Evolutionary conservation across 768 basidiomycete species (phyloP).

Genomic region (Phaeolepiota aurea): DNA sequence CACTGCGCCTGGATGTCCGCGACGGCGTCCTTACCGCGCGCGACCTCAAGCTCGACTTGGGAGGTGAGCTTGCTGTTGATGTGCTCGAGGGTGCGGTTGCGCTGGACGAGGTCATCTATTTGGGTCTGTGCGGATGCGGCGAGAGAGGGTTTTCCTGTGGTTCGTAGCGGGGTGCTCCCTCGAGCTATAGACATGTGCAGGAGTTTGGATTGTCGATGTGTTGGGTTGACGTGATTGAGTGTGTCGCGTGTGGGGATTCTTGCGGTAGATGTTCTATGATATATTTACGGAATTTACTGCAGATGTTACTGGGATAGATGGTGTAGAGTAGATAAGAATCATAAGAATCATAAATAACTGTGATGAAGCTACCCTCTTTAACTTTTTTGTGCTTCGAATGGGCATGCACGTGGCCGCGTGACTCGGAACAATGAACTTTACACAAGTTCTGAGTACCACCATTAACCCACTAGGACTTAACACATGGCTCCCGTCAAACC

Average conservation of each 20-base stretch:
- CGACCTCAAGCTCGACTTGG: constrained; percentile 34
- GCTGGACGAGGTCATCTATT: constrained; percentile 67
- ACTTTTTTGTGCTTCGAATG: too few species aligned
- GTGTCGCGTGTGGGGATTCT: too few species aligned
- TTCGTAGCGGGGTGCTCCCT: constrained; percentile 12
- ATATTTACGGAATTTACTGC: too few species aligned
- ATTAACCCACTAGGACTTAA: too few species aligned
- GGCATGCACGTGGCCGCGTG: constrained; percentile 3
- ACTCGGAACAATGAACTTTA: not conserved
- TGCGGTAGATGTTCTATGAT: too few species aligned
- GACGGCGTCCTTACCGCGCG: constrained; percentile 31
- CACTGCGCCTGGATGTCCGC: constrained; percentile 32
- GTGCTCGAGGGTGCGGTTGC: constrained; percentile 57
- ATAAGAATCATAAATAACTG: too few species aligned
- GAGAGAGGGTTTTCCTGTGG: constrained; percentile 31
- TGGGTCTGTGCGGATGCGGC: constrained; percentile 57
- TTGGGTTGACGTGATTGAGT: too few species aligned
- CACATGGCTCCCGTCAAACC: constrained; percentile 61
- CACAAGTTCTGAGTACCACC: too few species aligned
- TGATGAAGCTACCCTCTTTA: too few species aligned
- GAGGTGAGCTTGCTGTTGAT: constrained; percentile 46
- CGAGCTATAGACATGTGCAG: constrained; percentile 11
- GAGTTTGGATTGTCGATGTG: too few species aligned
- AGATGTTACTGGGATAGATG: too few species aligned
- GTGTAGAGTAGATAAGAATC: too few species aligned